Conservation (phyloP, 2,329 filamentous ascomycete species). For the Tolypocladium cylindrosporum region DNA sequence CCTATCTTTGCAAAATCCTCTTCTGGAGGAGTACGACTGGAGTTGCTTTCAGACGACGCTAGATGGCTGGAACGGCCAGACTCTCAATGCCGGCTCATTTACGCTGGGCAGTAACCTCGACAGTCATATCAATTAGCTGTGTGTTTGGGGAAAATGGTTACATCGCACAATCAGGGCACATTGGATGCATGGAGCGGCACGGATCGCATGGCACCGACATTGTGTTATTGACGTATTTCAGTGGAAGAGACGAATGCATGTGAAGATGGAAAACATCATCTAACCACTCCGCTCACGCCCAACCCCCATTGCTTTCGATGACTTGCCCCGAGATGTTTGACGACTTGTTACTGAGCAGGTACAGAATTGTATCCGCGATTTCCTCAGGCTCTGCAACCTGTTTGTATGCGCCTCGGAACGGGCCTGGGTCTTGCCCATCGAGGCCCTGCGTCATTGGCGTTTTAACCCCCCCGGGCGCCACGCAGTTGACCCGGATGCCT, state of each 20-base stretch:
- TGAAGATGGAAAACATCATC: too few relatives aligned
- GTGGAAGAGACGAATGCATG: too few relatives aligned
- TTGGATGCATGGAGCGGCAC: not conserved
- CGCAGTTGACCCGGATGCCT: constrained; percentile 37
- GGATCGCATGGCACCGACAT: too few relatives aligned
- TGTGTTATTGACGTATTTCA: too few relatives aligned
- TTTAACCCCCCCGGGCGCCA: constrained; percentile 53
- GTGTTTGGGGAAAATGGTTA: not conserved
- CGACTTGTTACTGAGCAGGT: not conserved
- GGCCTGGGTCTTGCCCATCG: too few relatives aligned
- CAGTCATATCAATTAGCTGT: not conserved
- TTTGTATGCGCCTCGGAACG: not conserved
- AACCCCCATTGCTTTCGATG: not conserved
- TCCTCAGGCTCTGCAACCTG: not conserved
- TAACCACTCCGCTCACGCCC: not conserved
- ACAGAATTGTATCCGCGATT: constrained; percentile 1
- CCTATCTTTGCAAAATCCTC: not conserved
- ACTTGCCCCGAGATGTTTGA: constrained; percentile 1
- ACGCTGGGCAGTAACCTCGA: not conserved
- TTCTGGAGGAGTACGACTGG: not conserved
- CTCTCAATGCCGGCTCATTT: not conserved
- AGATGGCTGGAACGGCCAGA: not conserved
- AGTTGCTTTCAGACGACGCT: not conserved
- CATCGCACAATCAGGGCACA: not conserved
- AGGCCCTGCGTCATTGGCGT: constrained; percentile 26